Base-by-base conservation (phyloP, 106 monocot genomes). In the Allium fistulosum region DNA sequence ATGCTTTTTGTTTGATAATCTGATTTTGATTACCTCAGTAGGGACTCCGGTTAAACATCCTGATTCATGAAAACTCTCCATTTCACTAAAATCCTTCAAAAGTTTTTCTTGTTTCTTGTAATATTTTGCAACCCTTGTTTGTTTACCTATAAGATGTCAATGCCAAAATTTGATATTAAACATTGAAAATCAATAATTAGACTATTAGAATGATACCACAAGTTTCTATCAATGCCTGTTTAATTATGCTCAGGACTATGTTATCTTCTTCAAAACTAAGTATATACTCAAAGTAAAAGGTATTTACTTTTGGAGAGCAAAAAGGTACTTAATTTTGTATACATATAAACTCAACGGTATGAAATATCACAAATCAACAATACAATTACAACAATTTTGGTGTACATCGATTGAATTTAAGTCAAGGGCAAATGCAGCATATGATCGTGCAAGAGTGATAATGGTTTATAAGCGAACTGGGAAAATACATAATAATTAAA, bases 51-150 rank as follows among this genome's bases (percentile, higher is more conserved):
- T 68, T 16, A 85, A 51, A 72, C 15, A 79, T 50, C 94, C 90
- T 1, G 15, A 18, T 60, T 85, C 81, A 57, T 69, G 69, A 58
- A 94, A 66, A 57, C 60, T 78, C 71, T 94, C 94, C 87, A 94
- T 85, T 60, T 94, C 94, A 53, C 49, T 77, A 62, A 85, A 91
- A 55, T 80, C 90, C 67, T 94, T 75, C 10, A 90, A 55, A 8
- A 94, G 75, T 52, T 80, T 72, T 7, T 76, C 87, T 72, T 94
- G 94, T 63, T 94, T 76, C 77, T 78, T 82, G 78, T 94, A 94
- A 61, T 88, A 94, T 60, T 78, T 83, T 46, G 85, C 83, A 66
- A 94, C 59, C 65, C 81, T 85, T 0, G 59, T 62, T 18, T 85
- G 71, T 56, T 85, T 91, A 8, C 80, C 94, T 94, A 68, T 22